Conservation (phyloP, 2,329 filamentous ascomycete species). For the Plectosphaerella cucumerina region DNA sequence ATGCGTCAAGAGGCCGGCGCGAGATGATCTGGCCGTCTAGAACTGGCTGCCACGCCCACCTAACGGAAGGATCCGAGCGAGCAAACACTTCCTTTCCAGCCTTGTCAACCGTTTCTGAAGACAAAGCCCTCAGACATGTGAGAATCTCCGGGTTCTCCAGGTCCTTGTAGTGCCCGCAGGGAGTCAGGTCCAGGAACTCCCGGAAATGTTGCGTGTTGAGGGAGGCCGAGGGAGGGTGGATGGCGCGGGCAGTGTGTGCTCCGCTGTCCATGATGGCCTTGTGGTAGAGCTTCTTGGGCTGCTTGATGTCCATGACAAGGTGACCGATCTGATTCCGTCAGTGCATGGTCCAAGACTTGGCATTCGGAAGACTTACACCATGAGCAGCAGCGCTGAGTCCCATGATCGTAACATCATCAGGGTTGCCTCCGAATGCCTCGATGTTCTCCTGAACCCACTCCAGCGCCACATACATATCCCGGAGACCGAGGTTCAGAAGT, state of each 20-base stretch:
- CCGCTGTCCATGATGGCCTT: slow-evolving; percentile 27
- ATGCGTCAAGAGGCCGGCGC: slow-evolving; percentile 21
- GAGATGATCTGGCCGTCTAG: slow-evolving; percentile 23
- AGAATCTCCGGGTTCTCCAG: slow-evolving; percentile 20
- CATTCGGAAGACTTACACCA: slow-evolving; percentile 12
- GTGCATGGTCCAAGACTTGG: background rate
- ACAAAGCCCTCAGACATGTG: slow-evolving; percentile 16
- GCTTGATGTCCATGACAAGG: slow-evolving; percentile 26
- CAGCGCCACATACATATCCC: slow-evolving; percentile 42
- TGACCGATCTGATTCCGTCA: slow-evolving; percentile 18
- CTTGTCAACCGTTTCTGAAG: slow-evolving; percentile 17
- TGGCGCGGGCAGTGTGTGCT: slow-evolving; percentile 21
- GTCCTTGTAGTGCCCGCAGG: slow-evolving; percentile 16
- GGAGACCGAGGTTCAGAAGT: slow-evolving; percentile 48
- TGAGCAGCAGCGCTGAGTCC: slow-evolving; percentile 34
- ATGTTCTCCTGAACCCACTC: slow-evolving; percentile 51
- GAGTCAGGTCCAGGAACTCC: slow-evolving; percentile 22
- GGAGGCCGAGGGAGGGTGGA: slow-evolving; percentile 18
- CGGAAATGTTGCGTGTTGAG: slow-evolving; percentile 23
- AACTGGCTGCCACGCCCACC: slow-evolving; percentile 27
- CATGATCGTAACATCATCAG: slow-evolving; percentile 42
- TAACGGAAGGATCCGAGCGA: slow-evolving; percentile 20
- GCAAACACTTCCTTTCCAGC: slow-evolving; percentile 23
- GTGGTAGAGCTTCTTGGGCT: slow-evolving; percentile 23
- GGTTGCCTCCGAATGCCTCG: slow-evolving; percentile 43